phyloP scores from a whole-genome alignment of 495 filamentous ascomycete genomes.

The Parachaetomium inaequale region DNA sequence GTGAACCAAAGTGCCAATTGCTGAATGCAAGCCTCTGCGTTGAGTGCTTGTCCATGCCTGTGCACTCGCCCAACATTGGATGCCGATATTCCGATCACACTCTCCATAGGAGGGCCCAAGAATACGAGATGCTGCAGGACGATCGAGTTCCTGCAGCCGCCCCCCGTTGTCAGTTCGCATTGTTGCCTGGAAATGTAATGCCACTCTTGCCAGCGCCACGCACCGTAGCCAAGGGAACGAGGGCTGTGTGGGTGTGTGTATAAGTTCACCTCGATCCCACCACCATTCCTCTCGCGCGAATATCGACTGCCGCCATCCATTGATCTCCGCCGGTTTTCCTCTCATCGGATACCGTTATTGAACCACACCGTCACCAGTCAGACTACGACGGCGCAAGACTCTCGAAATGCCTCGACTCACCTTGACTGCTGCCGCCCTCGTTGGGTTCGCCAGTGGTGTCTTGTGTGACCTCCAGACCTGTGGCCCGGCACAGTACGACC shows the following conservation, averaged over 20 bases:
- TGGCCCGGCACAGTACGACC: constrained; percentile 31
- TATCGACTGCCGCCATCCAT: background rate
- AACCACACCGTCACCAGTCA: background rate
- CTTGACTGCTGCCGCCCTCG: constrained; percentile 17
- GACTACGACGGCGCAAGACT: background rate
- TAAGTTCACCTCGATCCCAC: constrained; percentile 1
- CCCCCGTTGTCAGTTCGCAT: background rate
- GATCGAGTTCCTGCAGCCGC: background rate
- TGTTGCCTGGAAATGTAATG: background rate
- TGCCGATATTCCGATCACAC: background rate
- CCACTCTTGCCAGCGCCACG: background rate
- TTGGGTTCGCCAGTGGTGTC: constrained; percentile 17
- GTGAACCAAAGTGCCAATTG: too few species aligned
- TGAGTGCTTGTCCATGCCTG: too few species aligned
- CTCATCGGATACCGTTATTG: background rate
- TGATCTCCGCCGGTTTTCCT: background rate
- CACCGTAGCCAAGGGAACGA: background rate
- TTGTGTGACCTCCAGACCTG: constrained; percentile 23
- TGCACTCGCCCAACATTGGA: background rate
- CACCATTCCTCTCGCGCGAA: background rate
- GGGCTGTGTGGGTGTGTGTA: background rate
- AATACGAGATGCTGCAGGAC: constrained; percentile 12
- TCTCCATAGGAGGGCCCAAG: background rate
- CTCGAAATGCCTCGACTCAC: constrained; percentile 22
- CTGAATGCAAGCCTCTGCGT: too few species aligned